Evolutionary conservation across 371 early-diverging fungal genomes (phyloP).

Genomic region (Mucor irregularis): DNA sequence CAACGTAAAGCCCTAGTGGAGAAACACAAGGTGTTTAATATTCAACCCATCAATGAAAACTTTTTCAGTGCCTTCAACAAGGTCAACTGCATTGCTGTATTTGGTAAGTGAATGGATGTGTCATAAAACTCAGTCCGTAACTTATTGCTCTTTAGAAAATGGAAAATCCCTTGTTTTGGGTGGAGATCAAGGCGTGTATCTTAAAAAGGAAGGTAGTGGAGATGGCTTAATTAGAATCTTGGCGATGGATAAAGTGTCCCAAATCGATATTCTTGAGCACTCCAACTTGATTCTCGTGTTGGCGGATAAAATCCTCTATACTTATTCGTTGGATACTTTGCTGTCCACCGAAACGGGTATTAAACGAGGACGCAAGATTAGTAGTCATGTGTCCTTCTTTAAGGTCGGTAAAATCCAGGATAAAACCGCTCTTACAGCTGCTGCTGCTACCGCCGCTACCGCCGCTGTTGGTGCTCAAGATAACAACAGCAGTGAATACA

Average conservation of each 20-base stretch:
- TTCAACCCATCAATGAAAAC: conserved; percentile 33
- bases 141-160: too few relatives aligned
- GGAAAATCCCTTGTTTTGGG: conserved; percentile 38
- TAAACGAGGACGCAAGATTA: conserved; percentile 68
- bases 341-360: too few relatives aligned
- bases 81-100: conserved; percentile 32
- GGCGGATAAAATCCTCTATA: conserved; percentile 78
- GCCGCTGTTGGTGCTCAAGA: too few relatives aligned
- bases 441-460: conserved; percentile 50
- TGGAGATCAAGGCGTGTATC: conserved; percentile 49
- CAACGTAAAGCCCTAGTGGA: conserved; percentile 64
- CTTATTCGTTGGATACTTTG: conserved; percentile 73
- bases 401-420: conserved; percentile 80
- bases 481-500: too few relatives aligned
- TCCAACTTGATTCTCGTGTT: conserved; percentile 77
- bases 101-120: too few relatives aligned
- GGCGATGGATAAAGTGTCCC: conserved; percentile 77
- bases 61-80: conserved; percentile 36
- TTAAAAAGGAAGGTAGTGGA: conserved; percentile 25
- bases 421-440: conserved; percentile 10
- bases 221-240: conserved; percentile 57
- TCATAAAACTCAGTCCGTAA: too few relatives aligned
- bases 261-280: conserved; percentile 81
- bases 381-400: conserved; percentile 84
- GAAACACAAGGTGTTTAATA: conserved; percentile 61